Evolutionary conservation across 2,329 filamentous ascomycete genomes (phyloP), one percentile per base, ranked within the genome.

Genomic region (Fusarium oligoseptatum): DNA sequence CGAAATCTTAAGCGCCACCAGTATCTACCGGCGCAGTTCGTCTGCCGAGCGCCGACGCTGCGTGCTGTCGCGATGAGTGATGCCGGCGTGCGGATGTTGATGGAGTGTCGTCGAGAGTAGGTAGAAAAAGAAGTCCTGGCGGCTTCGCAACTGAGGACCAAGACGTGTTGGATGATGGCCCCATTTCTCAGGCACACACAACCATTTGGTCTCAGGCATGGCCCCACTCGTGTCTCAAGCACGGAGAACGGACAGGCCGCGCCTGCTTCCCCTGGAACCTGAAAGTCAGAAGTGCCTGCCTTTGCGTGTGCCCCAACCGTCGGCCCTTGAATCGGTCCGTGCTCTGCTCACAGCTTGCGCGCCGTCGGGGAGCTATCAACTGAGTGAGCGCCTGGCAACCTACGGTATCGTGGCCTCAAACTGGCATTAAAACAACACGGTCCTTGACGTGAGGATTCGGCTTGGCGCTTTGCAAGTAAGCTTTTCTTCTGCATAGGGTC

Each of bases 161-260:
- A 76, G 75, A 74, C 66, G 70, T 75, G 74, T 71, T 64, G 55
- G 61, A 64, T 11, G 27, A 62, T 70, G 71, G 80, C 81, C 81
- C 72, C 70, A 78, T 70, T 77, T 79, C 68, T 82, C 80, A 82
- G 81, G 81, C 81, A 82, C 20, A 56, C 61, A 75, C 79, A 80
- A 62, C 17, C 48, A 55, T 57, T 32, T 68, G 27, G 36, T 66
- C 67, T 65, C 58, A 72, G 64, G 61, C 68, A 64, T 48, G 58
- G 68, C 55, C 71, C 68, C 68, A 66, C 71, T 55, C 65, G 61
- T 69, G 52, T 60, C 61, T 70, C 69, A 57, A 65, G 57, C 62
- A 65, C 15, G 24, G 24, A 29, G 48, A 55, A 32, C 27, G 27
- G 48, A 55, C 27, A 32, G 27, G 48, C 48, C 48, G 60, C 60